Evolutionary conservation across 2,329 filamentous ascomycete genomes (phyloP).

Genomic region (Cercospora zeae-maydis): DNA sequence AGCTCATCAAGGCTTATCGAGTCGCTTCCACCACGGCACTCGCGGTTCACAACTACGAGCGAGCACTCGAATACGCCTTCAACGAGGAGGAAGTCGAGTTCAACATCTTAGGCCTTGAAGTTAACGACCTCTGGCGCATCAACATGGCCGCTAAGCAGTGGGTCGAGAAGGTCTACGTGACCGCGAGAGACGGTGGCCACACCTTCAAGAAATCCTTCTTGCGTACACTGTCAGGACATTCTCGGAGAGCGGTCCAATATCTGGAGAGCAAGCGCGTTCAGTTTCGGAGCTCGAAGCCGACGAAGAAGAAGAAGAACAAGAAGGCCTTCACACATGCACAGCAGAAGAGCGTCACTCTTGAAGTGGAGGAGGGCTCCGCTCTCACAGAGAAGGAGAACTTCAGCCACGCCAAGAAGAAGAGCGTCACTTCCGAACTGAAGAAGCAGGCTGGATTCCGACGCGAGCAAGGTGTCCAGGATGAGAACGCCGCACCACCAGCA

Average conservation of each 20-base stretch:
- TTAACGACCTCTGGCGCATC: slow-evolving; percentile 14
- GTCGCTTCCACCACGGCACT: slow-evolving; percentile 20
- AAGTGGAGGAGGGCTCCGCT: neutral
- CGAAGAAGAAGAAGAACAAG: slow-evolving; percentile 2
- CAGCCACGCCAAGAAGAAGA: neutral
- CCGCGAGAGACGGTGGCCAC: neutral
- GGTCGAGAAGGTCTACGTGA: slow-evolving; percentile 8
- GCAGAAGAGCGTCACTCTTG: neutral
- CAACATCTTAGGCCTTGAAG: slow-evolving; percentile 27
- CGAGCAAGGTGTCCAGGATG: neutral
- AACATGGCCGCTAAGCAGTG: slow-evolving; percentile 17
- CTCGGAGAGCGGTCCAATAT: neutral
- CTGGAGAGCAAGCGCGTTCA: slow-evolving; percentile 3
- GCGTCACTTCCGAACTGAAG: neutral
- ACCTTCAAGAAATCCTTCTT: slow-evolving; percentile 2
- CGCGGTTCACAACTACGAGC: slow-evolving; percentile 11
- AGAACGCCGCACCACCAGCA: neutral
- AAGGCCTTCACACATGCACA: neutral
- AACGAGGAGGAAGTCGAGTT: slow-evolving; percentile 31
- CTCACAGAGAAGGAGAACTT: neutral
- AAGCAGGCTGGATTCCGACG: neutral
- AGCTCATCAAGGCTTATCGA: slow-evolving; percentile 28
- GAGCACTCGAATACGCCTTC: slow-evolving; percentile 19
- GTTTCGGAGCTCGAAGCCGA: neutral
- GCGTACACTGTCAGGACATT: neutral